phyloP scores from a whole-genome alignment of 2,329 filamentous ascomycete genomes.

The Pseudocercospora crystallina region DNA sequence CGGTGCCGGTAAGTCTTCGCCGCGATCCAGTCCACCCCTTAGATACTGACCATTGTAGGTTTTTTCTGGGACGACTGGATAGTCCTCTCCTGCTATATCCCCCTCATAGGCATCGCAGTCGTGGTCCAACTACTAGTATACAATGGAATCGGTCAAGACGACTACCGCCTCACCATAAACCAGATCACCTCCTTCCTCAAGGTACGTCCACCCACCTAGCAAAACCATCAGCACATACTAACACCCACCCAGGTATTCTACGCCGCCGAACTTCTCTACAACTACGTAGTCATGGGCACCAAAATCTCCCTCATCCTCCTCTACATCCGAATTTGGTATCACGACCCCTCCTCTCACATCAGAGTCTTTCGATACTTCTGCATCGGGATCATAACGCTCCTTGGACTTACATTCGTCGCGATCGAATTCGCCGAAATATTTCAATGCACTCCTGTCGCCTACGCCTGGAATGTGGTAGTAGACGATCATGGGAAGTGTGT shows the following conservation, averaged over 20 bases:
- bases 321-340: slow-evolving; percentile 11
- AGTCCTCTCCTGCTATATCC: slow-evolving; percentile 3
- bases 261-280: slow-evolving; percentile 5
- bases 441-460: slow-evolving; percentile 5
- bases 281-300: slow-evolving; percentile 9
- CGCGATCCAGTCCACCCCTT: no score
- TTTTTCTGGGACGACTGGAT: slow-evolving; percentile 9
- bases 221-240: neutral
- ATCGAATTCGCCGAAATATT: slow-evolving; percentile 10
- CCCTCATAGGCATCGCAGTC: slow-evolving; percentile 7
- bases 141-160: slow-evolving; percentile 12
- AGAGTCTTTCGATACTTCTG: slow-evolving; percentile 5
- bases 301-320: slow-evolving; percentile 9
- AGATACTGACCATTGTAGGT: neutral
- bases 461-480: neutral
- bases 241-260: slow-evolving; percentile 7
- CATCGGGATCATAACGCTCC: neutral
- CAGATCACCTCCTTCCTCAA: slow-evolving; percentile 6
- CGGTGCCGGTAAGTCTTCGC: neutral
- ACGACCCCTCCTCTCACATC: neutral
- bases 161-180: slow-evolving; percentile 4
- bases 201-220: neutral
- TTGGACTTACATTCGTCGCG: slow-evolving; percentile 8
- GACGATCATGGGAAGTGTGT: slow-evolving; percentile 3
- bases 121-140: slow-evolving; percentile 1